Percentiles rank a stretch among this genome's conserved stretches.
Conservation (phyloP, 768 basidiomycete species). For the Collybia sordida region DNA sequence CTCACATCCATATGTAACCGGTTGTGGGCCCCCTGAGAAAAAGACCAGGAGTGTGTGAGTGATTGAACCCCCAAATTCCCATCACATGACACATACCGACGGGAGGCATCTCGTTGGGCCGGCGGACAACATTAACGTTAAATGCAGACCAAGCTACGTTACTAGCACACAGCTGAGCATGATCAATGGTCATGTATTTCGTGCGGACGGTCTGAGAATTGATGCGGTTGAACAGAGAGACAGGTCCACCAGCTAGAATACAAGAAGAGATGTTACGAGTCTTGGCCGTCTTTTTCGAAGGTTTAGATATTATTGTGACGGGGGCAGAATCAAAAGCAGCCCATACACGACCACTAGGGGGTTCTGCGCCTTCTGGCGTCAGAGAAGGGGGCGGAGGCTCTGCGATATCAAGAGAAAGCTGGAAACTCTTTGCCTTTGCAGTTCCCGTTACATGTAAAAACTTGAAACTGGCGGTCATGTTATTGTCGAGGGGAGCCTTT, state of each 20-base stretch:
- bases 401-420: slow-evolving; percentile 80
- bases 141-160: slow-evolving; percentile 93
- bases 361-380: slow-evolving; percentile 43
- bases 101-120: slow-evolving; percentile 61
- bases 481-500: slow-evolving; percentile 79
- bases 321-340: slow-evolving; percentile 91
- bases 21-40: slow-evolving; percentile 64
- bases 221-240: slow-evolving; percentile 94
- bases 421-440: slow-evolving; percentile 88
- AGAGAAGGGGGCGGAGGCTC: slow-evolving; percentile 63
- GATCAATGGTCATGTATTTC: slow-evolving; percentile 95
- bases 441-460: slow-evolving; percentile 87
- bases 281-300: slow-evolving; percentile 96
- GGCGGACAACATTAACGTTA: slow-evolving; percentile 85
- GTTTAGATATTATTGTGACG: slow-evolving; percentile 94
- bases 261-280: slow-evolving; percentile 90
- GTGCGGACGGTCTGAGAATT: slow-evolving; percentile 96
- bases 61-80: slow-evolving; percentile 29
- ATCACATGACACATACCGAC: slow-evolving; percentile 69
- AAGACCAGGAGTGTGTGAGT: slow-evolving; percentile 37
- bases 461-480: slow-evolving; percentile 88
- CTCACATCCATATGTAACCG: slow-evolving; percentile 90
- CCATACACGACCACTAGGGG: slow-evolving; percentile 71
- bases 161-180: slow-evolving; percentile 81
- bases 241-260: slow-evolving; percentile 85